A percentile compares a stretch with the other conserved stretches of the same genome.
These are phyloP conservation scores for Pythium inflatum DNA, from an alignment of 352 stramenopile species.

Conservation along the genomic window DNA sequence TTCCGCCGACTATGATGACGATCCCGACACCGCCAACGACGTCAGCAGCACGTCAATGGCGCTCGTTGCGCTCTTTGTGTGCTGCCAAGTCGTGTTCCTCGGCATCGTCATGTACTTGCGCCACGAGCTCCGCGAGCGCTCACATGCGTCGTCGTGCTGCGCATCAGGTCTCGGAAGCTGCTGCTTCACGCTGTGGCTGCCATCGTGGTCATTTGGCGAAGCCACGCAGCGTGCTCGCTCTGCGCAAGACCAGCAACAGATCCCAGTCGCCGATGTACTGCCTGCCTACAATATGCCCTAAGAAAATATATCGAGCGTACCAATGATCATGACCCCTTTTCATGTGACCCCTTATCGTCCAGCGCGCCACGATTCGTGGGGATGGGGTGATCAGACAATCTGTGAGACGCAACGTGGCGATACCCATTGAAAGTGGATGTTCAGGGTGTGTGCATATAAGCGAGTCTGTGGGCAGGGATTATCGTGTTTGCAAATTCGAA, in stretches of 20 bases:
- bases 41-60: neutral
- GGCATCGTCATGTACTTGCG: neutral
- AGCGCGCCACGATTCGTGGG: no score
- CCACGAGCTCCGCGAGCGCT: neutral
- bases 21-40: neutral
- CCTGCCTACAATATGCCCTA: neutral
- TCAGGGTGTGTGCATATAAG: no score
- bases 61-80: neutral
- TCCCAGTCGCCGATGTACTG: neutral
- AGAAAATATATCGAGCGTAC: no score
- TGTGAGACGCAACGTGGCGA: no score
- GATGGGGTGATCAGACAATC: no score
- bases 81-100: neutral
- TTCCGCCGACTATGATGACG: neutral
- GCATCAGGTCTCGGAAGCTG: neutral
- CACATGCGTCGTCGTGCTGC: neutral
- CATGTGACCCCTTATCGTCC: no score
- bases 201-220: neutral
- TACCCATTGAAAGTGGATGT: no score
- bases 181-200: neutral
- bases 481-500: no score
- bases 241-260: neutral
- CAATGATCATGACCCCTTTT: no score
- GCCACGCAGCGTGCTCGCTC: neutral
- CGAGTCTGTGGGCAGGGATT: no score